Evolutionary conservation across 495 filamentous ascomycete species (phyloP).

Genomic region (Trichoderma orchidacearum): DNA sequence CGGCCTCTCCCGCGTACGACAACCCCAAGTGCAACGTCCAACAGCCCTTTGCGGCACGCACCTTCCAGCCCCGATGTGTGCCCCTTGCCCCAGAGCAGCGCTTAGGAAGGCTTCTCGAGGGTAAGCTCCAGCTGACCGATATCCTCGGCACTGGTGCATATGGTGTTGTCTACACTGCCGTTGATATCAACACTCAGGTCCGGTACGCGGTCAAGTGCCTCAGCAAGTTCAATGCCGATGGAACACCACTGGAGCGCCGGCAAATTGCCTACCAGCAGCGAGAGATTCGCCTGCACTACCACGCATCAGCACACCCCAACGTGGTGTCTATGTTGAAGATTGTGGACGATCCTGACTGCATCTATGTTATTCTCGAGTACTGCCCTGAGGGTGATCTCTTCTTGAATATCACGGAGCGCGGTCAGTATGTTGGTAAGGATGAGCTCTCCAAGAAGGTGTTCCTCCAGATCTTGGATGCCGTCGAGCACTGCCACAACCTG

Average conservation of each 20-base stretch:
- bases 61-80: constrained; percentile 17
- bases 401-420: constrained; percentile 88
- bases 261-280: constrained; percentile 83
- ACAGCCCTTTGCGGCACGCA: constrained; percentile 6
- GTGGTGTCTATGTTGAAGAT: constrained; percentile 92
- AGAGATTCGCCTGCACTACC: constrained; percentile 84
- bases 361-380: constrained; percentile 93
- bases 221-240: constrained; percentile 60
- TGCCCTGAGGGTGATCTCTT: constrained; percentile 97
- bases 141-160: constrained; percentile 92
- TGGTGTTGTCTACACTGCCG: constrained; percentile 88
- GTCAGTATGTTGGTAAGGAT: constrained; percentile 89
- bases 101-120: constrained; percentile 70
- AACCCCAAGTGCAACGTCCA: constrained; percentile 22
- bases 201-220: constrained; percentile 90
- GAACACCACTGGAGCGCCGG: constrained; percentile 67
- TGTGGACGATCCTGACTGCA: constrained; percentile 83
- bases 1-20: constrained; percentile 34
- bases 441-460: constrained; percentile 73
- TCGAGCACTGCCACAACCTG: constrained; percentile 82
- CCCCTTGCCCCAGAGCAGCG: constrained; percentile 62
- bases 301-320: constrained; percentile 78
- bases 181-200: constrained; percentile 70
- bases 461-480: constrained; percentile 94
- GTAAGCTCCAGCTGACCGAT: constrained; percentile 66